A percentile compares a stretch with the other conserved stretches of the same genome.
These are phyloP conservation scores for Protostelium mycophagum DNA, from an alignment of 78 protist genomes.

Conservation along the genomic window DNA sequence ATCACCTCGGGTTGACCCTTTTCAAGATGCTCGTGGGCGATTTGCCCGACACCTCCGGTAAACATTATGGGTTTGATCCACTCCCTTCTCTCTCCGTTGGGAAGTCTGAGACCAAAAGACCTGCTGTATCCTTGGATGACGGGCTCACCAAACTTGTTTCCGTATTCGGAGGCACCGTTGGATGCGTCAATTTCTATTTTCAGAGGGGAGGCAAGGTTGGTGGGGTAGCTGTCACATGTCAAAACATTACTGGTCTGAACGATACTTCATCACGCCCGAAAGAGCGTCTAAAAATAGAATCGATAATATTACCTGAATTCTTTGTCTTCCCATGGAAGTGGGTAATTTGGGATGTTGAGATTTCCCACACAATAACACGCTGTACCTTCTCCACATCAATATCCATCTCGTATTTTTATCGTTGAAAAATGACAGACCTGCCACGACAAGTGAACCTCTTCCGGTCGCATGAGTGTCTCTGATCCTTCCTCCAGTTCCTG, in stretches of 20 bases:
- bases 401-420: too few relatives aligned
- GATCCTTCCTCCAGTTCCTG: slow-evolving; percentile 92
- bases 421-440: too few relatives aligned
- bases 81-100: slow-evolving; percentile 73
- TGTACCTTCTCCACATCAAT: too few relatives aligned
- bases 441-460: slow-evolving; percentile 75
- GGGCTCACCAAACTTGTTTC: slow-evolving; percentile 92
- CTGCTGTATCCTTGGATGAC: slow-evolving; percentile 78
- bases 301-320: neutral
- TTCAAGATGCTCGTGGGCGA: slow-evolving; percentile 42
- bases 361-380: slow-evolving; percentile 73
- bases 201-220: slow-evolving; percentile 71
- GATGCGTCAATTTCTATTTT: slow-evolving; percentile 82
- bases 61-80: slow-evolving; percentile 94
- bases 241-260: neutral
- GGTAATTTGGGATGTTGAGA: slow-evolving; percentile 77
- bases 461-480: slow-evolving; percentile 88
- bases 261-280: too few relatives aligned
- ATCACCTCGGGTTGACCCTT: slow-evolving; percentile 43
- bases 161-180: slow-evolving; percentile 87
- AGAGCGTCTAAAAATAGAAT: neutral
- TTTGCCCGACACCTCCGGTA: slow-evolving; percentile 88
- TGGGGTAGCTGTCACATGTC: slow-evolving; percentile 30
- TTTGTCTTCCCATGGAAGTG: slow-evolving; percentile 78
- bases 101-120: slow-evolving; percentile 27